Evolutionary conservation across 2,329 filamentous ascomycete species (phyloP), one percentile per base, ranked within the genome.

Genomic region (Proliferodiscus dingleyae): DNA sequence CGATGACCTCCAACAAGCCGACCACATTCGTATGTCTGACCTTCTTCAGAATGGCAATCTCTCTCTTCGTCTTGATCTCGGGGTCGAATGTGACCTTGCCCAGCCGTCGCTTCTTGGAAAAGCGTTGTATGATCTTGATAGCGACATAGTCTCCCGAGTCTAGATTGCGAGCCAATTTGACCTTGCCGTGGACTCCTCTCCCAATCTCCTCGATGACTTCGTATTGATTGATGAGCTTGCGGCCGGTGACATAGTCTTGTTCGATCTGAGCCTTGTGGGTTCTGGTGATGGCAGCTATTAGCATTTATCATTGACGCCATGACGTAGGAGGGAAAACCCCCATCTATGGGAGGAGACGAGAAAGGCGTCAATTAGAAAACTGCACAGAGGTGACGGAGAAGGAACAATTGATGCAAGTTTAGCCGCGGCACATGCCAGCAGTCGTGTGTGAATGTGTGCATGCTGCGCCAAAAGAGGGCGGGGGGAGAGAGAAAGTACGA

Each of bases 21-120:
- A 98, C 93, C 32, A 98, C 88, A 61, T 98, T 96, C n/a, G 88
- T 85, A 66, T 98, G 93, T 23, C 91, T 84, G 43, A 95, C 95
- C 71, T 98, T 98, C 68, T 98, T 98, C 59, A 98, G 74, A 47
- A 98, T 97, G 62, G 93, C 93, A 53, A 98, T 95, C 70, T 98
- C 93, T 64, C 87, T 85, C 71, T 95, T 96, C 46, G 87, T 89
- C 71, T 90, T 91, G 66, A 88, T 84, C 59, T 82, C 77, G 3
- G 77, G 79, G 1, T 78, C 78, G 50, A 80, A 78, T 2, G 76
- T 82, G 45, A 91, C 84, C 62, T 87, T 87, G 43, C 93, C 93
- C n/a, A 98, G 75, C 21, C 91, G 86, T 45, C 90, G 83, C 59
- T 88, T 89, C 70, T 95, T 96, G 42, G 91, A 95, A 64, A 93